These are phyloP conservation scores for Venustampulla echinocandica DNA, from an alignment of 495 filamentous ascomycete species.

Conservation along the genomic window DNA sequence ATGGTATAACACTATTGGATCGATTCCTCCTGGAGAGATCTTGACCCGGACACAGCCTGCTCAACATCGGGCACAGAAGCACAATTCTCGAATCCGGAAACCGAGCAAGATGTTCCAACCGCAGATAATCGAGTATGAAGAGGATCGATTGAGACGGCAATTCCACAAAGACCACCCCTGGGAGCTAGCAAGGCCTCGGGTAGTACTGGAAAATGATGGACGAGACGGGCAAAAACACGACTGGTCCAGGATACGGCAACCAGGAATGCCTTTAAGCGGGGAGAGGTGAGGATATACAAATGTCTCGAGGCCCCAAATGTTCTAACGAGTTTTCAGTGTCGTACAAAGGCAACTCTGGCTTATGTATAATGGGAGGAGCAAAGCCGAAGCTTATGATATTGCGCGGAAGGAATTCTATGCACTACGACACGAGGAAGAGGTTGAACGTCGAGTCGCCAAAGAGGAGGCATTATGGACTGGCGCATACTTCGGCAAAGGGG, in stretches of 20 bases:
- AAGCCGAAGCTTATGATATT: slow-evolving; percentile 69
- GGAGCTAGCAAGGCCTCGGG: slow-evolving; percentile 84
- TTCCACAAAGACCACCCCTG: slow-evolving; percentile 95
- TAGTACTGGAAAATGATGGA: slow-evolving; percentile 79
- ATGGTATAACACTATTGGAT: slow-evolving; percentile 67
- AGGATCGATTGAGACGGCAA: slow-evolving; percentile 68
- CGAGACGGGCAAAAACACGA: slow-evolving; percentile 65
- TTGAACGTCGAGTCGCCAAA: slow-evolving; percentile 71
- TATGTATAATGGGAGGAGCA: slow-evolving; percentile 56
- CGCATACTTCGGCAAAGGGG: slow-evolving; percentile 72
- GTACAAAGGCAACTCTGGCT: slow-evolving; percentile 87
- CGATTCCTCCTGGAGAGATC: slow-evolving; percentile 72
- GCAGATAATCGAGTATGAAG: slow-evolving; percentile 67
- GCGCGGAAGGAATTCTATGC: slow-evolving; percentile 87
- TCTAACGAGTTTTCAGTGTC: slow-evolving; percentile 73
- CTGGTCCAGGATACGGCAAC: slow-evolving; percentile 74
- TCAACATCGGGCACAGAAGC: slow-evolving; percentile 46
- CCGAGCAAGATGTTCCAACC: slow-evolving; percentile 73
- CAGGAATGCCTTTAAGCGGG: slow-evolving; percentile 71
- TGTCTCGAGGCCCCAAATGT: too few relatives aligned
- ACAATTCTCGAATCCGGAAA: slow-evolving; percentile 47
- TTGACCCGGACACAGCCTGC: slow-evolving; percentile 60
- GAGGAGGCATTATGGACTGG: slow-evolving; percentile 84
- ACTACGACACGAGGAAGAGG: slow-evolving; percentile 70
- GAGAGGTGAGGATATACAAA: slow-evolving; percentile 66